Conservation (phyloP, 257 asterid species). For the Capsicum baccatum region DNA sequence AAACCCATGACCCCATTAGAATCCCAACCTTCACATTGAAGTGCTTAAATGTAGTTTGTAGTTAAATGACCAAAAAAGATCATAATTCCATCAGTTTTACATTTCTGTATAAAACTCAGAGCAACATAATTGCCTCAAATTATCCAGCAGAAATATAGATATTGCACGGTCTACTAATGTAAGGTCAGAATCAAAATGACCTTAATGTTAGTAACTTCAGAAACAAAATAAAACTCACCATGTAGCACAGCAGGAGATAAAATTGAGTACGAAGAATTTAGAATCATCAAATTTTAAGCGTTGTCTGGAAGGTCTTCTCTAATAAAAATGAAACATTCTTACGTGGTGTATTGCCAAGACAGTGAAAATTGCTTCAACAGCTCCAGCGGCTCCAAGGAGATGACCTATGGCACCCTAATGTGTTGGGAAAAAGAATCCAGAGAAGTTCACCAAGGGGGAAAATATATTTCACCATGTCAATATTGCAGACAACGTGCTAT, state of each 20-base stretch:
- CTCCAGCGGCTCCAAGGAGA: constrained; percentile 99
- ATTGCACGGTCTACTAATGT: constrained; percentile 9
- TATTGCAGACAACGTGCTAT: background rate
- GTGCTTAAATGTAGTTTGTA: background rate
- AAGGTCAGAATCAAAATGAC: background rate
- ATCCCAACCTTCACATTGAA: background rate
- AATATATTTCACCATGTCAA: background rate
- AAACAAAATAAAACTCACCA: background rate
- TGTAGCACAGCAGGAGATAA: background rate
- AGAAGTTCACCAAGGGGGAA: background rate
- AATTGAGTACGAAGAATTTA: background rate
- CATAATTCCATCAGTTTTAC: constrained; percentile 8
- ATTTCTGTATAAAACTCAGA: background rate
- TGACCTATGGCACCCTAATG: constrained; percentile 90
- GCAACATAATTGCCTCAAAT: background rate
- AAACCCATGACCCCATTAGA: background rate
- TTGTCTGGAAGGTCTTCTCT: background rate
- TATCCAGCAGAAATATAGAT: background rate
- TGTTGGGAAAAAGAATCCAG: background rate
- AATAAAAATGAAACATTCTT: constrained; percentile 36
- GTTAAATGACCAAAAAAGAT: background rate
- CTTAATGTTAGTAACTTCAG: background rate
- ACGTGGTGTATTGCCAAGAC: constrained; percentile 83
- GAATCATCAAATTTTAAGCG: background rate
- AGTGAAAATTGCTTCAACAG: constrained; percentile 87